Conservation (phyloP, 2,329 filamentous ascomycete genomes). For the Aspergillus luchuensis region DNA sequence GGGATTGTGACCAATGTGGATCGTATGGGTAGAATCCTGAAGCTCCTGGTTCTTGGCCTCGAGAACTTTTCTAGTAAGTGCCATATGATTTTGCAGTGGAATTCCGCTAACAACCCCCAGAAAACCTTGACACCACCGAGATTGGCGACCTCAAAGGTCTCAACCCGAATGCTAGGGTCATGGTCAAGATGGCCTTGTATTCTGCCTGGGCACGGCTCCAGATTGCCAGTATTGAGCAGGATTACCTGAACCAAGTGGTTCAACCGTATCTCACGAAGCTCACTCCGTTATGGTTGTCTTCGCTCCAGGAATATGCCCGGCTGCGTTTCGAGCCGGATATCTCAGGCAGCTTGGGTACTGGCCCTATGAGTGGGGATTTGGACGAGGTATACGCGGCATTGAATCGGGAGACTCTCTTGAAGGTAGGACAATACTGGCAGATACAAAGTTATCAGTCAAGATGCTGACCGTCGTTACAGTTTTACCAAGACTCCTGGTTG, state of each 20-base stretch:
- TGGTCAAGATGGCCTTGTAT: slow-evolving; percentile 97
- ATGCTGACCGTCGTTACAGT: slow-evolving; percentile 46
- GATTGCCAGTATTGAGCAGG: slow-evolving; percentile 89
- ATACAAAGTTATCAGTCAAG: not conserved
- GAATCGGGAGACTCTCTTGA: slow-evolving; percentile 88
- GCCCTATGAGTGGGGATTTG: slow-evolving; percentile 78
- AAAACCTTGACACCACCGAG: slow-evolving; percentile 74
- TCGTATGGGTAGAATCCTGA: slow-evolving; percentile 97
- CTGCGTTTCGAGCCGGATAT: slow-evolving; percentile 96
- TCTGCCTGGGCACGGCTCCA: slow-evolving; percentile 97
- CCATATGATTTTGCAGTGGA: too few species aligned
- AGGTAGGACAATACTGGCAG: slow-evolving; percentile 44
- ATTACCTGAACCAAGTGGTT: slow-evolving; percentile 83
- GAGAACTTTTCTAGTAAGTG: slow-evolving; percentile 79
- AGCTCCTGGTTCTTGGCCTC: slow-evolving; percentile 83
- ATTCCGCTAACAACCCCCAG: slow-evolving; percentile 31
- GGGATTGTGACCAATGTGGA: slow-evolving; percentile 97
- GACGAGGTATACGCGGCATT: slow-evolving; percentile 94
- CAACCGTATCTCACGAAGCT: slow-evolving; percentile 86
- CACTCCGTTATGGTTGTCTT: slow-evolving; percentile 91
- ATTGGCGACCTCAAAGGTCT: slow-evolving; percentile 92
- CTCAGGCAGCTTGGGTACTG: slow-evolving; percentile 81
- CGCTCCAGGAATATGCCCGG: slow-evolving; percentile 88
- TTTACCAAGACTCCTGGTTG: slow-evolving; percentile 97
- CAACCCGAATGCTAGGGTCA: slow-evolving; percentile 93